Evolutionary conservation across 768 basidiomycete species (phyloP), one percentile per base, ranked within the genome.

Genomic region (Russula sp.): DNA sequence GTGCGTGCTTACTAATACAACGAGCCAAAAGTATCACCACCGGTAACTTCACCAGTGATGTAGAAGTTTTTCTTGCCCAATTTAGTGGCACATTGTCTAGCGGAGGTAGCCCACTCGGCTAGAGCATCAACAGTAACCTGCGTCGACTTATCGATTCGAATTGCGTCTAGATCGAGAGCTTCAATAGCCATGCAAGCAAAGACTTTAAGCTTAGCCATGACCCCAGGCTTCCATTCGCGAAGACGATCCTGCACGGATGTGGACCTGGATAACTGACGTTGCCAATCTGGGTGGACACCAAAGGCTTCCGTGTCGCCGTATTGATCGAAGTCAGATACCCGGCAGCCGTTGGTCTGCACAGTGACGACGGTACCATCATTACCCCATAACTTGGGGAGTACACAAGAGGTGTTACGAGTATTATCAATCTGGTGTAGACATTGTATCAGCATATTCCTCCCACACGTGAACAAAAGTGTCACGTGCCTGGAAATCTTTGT

Each of bases 301-400:
- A 96, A 96, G 66, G 94, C 94, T 74, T 97, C 94, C 84, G 92
- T 91, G 75, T 97, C 94, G 65, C 94, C 94, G 68, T 89, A 97
- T 65, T 96, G 94, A 75, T 97, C 94, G 68, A 96, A 95, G 65
- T 94, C 92, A 18, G 91, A 94, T 14, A 75, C 72, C 66, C 86
- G 77, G 73, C 94, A 97, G n/a, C 94, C 94, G 55, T 80, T 75
- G 14, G 78, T 75, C 58, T 84, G 75, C n/a, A 82, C 73, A 10
- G 81, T 75, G 55, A 89, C 77, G 55, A 84, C 75, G 0, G 80
- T 79, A n/a, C 89, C 94, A 65, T 87, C 83, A 55, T 93, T 86
- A 45, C 81, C 74, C 89, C 91, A 96, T 69, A 97, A 88, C 14
- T 77, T 78, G 13, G 94, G 94, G 32, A 93, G 77, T 54, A 76